phyloP scores from a whole-genome alignment of 257 asterid genomes.

The Primulina eburnea region DNA sequence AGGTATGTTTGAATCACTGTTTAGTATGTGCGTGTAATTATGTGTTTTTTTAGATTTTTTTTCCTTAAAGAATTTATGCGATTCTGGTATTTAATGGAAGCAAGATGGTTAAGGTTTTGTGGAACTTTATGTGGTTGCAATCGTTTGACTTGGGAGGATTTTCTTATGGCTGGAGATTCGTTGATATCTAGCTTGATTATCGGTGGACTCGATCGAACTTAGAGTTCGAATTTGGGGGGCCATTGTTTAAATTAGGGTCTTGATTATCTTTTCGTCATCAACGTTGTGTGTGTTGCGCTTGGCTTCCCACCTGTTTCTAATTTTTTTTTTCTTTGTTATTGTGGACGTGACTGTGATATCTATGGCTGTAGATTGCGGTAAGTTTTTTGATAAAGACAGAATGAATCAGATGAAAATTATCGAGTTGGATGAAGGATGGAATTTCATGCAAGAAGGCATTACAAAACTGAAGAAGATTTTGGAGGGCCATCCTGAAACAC shows the following conservation, averaged over 20 bases:
- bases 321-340: not conserved
- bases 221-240: not conserved
- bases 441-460: conserved; percentile 40
- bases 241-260: not conserved
- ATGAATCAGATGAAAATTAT: conserved; percentile 6
- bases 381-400: not conserved
- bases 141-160: not conserved
- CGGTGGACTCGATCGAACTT: not conserved
- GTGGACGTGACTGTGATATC: not conserved
- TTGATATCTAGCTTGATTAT: not conserved
- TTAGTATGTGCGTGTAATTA: too few relatives aligned
- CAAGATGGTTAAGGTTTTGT: too few relatives aligned
- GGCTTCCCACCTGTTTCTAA: not conserved
- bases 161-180: not conserved
- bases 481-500: conserved; percentile 31
- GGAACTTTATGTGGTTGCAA: too few relatives aligned
- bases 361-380: not conserved
- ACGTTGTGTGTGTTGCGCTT: not conserved
- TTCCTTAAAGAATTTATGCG: too few relatives aligned
- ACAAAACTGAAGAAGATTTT: conserved; percentile 43
- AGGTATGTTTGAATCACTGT: too few relatives aligned
- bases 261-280: not conserved
- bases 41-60: too few relatives aligned
- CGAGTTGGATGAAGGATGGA: conserved; percentile 49
- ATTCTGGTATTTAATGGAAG: too few relatives aligned